Conservation (phyloP, 148 eudicot genomes). For the Fagopyrum homotropicum region DNA sequence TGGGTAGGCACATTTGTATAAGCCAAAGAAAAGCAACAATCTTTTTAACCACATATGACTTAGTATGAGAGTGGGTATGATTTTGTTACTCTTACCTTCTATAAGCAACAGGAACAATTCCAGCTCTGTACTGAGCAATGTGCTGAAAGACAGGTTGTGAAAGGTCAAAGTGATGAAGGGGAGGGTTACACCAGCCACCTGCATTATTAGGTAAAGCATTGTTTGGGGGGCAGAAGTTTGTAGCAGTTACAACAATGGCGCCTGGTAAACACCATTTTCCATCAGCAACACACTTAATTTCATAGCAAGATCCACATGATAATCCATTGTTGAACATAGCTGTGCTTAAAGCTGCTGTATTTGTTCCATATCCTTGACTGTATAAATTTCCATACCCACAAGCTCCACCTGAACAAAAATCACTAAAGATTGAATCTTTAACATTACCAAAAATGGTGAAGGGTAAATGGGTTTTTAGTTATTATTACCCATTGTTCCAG, state of each 20-base stretch:
- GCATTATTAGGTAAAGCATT: conserved; percentile 38
- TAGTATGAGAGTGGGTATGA: not conserved
- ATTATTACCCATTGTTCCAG: conserved; percentile 65
- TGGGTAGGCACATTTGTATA: too few relatives aligned
- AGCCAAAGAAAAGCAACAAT: too few relatives aligned
- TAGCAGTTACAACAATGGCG: conserved; percentile 59
- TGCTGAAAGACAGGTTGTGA: conserved; percentile 70
- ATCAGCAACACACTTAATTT: conserved; percentile 54
- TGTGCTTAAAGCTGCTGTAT: conserved; percentile 71
- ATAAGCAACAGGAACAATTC: conserved; percentile 66
- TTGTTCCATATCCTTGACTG: conserved; percentile 68
- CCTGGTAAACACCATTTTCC: conserved; percentile 60
- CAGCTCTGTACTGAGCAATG: conserved; percentile 71
- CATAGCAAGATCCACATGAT: conserved; percentile 76
- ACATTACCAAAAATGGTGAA: not conserved
- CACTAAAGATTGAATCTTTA: conserved; percentile 13
- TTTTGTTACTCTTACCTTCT: conserved; percentile 27
- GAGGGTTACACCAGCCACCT: conserved; percentile 80
- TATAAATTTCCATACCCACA: conserved; percentile 71
- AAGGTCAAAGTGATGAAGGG: conserved; percentile 77
- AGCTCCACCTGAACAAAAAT: conserved; percentile 46
- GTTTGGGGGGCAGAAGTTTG: conserved; percentile 80
- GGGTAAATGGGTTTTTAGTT: too few relatives aligned
- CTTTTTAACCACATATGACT: too few relatives aligned
- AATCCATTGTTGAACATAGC: conserved; percentile 62